A percentile compares a stretch with the other conserved stretches of the same genome.
Evolutionary conservation across 768 basidiomycete species (phyloP).

Genomic region (Phanerochaete sordida): DNA sequence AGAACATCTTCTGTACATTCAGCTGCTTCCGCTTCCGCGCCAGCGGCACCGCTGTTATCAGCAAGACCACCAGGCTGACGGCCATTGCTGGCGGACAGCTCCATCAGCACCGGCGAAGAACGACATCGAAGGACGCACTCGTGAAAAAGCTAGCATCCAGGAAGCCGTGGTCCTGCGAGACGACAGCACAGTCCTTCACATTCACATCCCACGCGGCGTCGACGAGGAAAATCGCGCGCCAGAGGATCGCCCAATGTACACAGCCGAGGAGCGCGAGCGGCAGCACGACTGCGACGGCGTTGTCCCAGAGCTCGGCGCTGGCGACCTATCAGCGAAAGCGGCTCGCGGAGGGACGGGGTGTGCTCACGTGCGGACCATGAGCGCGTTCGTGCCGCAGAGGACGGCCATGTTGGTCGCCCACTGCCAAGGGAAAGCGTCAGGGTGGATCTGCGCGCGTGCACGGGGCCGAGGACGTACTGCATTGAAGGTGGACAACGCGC

Average conservation of each 20-base stretch:
- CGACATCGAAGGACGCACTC: conserved; percentile 41
- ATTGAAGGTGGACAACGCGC: conserved; percentile 69
- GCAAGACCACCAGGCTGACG: conserved; percentile 60
- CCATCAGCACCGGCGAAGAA: neutral
- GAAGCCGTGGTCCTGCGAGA: conserved; percentile 48
- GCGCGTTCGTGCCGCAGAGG: conserved; percentile 60
- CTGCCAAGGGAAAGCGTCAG: no score
- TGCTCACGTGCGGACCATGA: conserved; percentile 67
- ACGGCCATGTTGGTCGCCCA: conserved; percentile 65
- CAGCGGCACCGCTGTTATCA: conserved; percentile 52
- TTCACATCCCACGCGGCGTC: conserved; percentile 46
- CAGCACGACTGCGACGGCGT: conserved; percentile 44
- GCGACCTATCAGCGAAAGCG: conserved; percentile 2
- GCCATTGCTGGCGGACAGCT: conserved; percentile 51
- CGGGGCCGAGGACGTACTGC: conserved; percentile 38
- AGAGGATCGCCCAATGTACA: conserved; percentile 64
- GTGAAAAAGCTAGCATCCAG: conserved; percentile 68
- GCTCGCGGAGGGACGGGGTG: neutral
- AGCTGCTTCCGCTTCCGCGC: conserved; percentile 48
- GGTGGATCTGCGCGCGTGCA: no score
- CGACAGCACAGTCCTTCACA: conserved; percentile 45
- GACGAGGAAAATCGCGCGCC: conserved; percentile 69
- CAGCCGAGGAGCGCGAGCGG: conserved; percentile 52
- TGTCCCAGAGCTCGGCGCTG: conserved; percentile 72
- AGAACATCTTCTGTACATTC: conserved; percentile 65